A percentile compares a stretch with the other conserved stretches of the same genome.
phyloP scores from a whole-genome alignment of 768 basidiomycete species.

The Kwoniella pini region DNA sequence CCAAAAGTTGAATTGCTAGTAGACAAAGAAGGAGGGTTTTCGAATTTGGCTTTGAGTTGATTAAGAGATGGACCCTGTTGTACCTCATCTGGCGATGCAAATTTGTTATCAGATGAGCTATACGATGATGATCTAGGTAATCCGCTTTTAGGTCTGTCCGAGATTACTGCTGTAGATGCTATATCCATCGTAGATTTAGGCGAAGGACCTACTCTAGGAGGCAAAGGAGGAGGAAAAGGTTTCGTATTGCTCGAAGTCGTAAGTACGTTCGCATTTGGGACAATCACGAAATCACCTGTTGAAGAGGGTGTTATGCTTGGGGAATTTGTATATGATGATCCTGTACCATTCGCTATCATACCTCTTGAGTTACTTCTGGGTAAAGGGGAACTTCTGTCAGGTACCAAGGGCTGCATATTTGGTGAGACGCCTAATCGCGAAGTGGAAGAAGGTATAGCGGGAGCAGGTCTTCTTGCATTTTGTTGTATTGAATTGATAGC shows the following conservation, averaged over 20 bases:
- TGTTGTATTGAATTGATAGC: background rate
- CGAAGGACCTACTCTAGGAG: constrained; percentile 9
- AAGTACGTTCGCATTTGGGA: constrained; percentile 11
- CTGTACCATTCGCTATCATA: constrained; percentile 7
- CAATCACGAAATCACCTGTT: constrained; percentile 41
- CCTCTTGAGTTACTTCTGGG: background rate
- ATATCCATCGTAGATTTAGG: constrained; percentile 3
- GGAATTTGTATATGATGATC: constrained; percentile 5
- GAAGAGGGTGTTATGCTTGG: constrained; percentile 32
- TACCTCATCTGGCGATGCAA: background rate
- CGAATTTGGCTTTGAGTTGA: constrained; percentile 1
- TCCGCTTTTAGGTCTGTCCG: background rate
- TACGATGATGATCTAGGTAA: constrained; percentile 6
- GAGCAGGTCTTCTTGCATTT: background rate
- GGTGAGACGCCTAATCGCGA: background rate
- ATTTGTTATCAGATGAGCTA: background rate
- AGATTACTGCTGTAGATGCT: background rate
- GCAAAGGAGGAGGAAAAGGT: constrained; percentile 17
- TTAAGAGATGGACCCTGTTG: background rate
- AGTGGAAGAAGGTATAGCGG: constrained; percentile 14
- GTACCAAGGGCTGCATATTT: background rate
- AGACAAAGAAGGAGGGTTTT: background rate
- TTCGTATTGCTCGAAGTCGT: background rate
- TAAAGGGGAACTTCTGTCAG: constrained; percentile 10
- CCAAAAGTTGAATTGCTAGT: background rate